phyloP scores from a whole-genome alignment of 2,329 filamentous ascomycete species.

The Botryotinia convoluta region DNA sequence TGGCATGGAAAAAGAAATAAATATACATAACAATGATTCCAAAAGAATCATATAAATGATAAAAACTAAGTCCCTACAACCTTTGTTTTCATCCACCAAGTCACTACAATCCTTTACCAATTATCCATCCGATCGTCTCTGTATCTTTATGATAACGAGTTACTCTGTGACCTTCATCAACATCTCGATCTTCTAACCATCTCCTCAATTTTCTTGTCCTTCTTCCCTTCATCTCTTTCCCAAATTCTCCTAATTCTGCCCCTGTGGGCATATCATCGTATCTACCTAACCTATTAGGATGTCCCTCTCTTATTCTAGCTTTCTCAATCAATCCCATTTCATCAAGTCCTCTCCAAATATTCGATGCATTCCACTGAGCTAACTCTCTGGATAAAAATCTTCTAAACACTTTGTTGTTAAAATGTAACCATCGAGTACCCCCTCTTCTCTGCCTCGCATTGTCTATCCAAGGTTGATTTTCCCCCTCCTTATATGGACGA shows the following conservation, averaged over 20 bases:
- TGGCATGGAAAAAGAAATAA: not conserved
- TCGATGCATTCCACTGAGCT: constrained; percentile 9
- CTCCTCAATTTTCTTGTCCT: not conserved
- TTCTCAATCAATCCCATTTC: not conserved
- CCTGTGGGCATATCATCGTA: not conserved
- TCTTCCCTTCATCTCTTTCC: not conserved
- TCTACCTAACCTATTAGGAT: not conserved
- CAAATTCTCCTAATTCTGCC: not conserved
- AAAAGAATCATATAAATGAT: no score
- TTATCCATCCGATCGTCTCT: not conserved
- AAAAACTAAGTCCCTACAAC: not conserved
- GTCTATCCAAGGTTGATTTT: not conserved
- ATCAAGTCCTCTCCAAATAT: not conserved
- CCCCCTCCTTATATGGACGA: not conserved
- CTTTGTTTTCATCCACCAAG: no score
- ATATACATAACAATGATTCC: no score
- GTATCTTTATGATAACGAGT: not conserved
- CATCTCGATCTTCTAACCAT: constrained; percentile 5
- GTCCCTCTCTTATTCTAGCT: not conserved
- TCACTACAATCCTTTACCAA: no score
- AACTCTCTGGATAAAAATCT: not conserved
- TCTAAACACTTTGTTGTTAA: not conserved
- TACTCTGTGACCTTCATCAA: not conserved
- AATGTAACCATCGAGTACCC: not conserved
- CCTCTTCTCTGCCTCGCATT: not conserved